Evolutionary conservation across 2,329 filamentous ascomycete species (phyloP), one percentile per base, ranked within the genome.

Genomic region (Fusarium anguioides): DNA sequence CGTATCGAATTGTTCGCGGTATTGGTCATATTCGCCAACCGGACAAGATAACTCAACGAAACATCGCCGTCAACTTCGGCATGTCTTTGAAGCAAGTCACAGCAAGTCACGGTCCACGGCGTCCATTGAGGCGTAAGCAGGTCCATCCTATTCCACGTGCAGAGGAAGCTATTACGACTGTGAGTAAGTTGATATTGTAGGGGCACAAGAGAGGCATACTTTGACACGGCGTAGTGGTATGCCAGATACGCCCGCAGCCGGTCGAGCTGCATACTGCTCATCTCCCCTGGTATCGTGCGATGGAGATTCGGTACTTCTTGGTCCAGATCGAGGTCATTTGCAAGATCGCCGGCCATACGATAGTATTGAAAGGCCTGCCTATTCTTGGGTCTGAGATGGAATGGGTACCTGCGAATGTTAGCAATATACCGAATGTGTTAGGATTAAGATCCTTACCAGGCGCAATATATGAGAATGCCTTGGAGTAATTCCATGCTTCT

Each of bases 401-500:
- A 85, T 0, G 84, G 85, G 47, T 86, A 86, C 84, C 84, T 86
- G 49, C 35, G 8, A 56, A 36, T 21, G 14, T 33, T 29, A 63
- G 27, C 4, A 5, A 36, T n/a, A 4, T n/a, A 9, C 5, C 11
- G 8, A 10, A 9, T 24, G 18, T 7, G n/a, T 9, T 5, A 8
- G 8, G 5, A 10, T 18, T 23, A 7, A 11, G 21, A 5, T 24
- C 57, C 78, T 66, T 74, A 88, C 87, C 87, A 89, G 18, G 82
- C 78, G 47, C 84, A 82, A 62, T 89, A 89, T 8, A 88, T 80
- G 24, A 88, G 75, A 20, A 89, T 74, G 5, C 86, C 86, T 63
- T 87, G 84, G 2, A 89, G 72, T 17, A 89, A 67, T 66, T 89
- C 86, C 21, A 89, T 59, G 14, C 80, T 86, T 55, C 84, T 81